Evolutionary conservation across 176 grass and related monocot species (phyloP), one percentile per base, ranked within the genome.

Genomic region (Carex scoparia): DNA sequence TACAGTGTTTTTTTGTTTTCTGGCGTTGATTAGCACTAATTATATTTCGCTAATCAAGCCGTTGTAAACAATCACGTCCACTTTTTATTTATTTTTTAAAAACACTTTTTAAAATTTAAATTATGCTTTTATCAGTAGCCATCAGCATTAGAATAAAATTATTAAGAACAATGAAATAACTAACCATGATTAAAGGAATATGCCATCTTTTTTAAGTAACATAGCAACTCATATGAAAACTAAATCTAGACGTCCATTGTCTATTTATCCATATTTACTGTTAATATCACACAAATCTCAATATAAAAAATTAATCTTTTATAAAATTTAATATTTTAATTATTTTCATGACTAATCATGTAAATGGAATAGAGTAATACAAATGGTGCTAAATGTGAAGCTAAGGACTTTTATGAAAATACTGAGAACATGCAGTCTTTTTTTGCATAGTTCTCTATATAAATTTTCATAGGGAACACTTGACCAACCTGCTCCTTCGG

Each of bases 401-500:
- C 44, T 31, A 76, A 74, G 71, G 44, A 10, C n/a, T 55, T 2
- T 19, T 53, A 30, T 77, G 5, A n/a, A 77, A 77, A 56, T 56
- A 54, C 3, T 54, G 72, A 77, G 27, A 77, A 55, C 10, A 53
- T 77, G 48, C 10, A 4, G 44, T 42, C 3, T 51, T 73, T 53
- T 27, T 74, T 74, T 74, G 38, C 69, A 73, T 44, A 71, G 1
- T 48, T 74, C 8, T 74, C 48, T 10, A 51, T 28, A 12, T 74
- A 27, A 27, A 5, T 73, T 74, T 49, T 51, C 69, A n/a, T 56
- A 12, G 2, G 23, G 27, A 77, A 32, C 5, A 56, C 49, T 1
- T 77, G 73, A 77, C 23, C 73, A 23, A 77, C 49, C 73, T 77
- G 46, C 73, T 56, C 46, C 73, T 49, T 74, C 14, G 49, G 19